Base-by-base conservation (phyloP, 2,329 filamentous ascomycete species). In the Xylariales sp. region DNA sequence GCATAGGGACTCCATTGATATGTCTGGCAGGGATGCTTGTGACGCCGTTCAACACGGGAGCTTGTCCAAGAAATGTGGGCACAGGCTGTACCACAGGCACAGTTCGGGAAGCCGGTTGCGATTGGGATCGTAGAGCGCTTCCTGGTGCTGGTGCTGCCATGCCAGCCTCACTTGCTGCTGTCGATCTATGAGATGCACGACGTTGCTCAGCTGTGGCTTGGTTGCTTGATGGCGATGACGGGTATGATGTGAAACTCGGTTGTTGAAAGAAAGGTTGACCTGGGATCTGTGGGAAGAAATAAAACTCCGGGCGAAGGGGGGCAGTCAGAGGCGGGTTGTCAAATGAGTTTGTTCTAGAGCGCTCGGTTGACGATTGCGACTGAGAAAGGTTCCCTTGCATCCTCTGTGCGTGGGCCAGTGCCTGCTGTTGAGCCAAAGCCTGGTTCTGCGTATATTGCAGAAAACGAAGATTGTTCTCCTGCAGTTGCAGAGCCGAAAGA, bases 61-160 rank as follows among this genome's bases (percentile, higher is more conserved):
- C 53, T 42, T 54, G 42, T 43, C 55, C 50, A 8, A 50, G 57
- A 43, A 61, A 58, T 24, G 45, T 53, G 40, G 52, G 61, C 47
- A 43, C 42, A 45, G 42, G 54, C 45, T 52, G 66, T 22, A 51
- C 60, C 47, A 34, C 60, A 52, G 49, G 46, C 50, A 64, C 58
- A 3, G 65, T 54, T 22, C 76, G 67, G 24, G 76, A 73, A 3
- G 79, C 78, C 18, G 80, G 80, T 55, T 83, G 80, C n/a, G 80
- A 83, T 55, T 84, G 80, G 19, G 80, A 84, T 48, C 80, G 71
- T 46, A 80, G 58, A n/a, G 76, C 66, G 50, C 78, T 76, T 42
- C 67, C 74, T 19, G 76, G 68, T 38, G 69, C 61, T 27, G 66
- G 60, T 14, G 63, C 54, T n/a, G n/a, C n/a, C n/a, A n/a, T n/a